These are phyloP conservation scores for Teunomyces gatunensis DNA, from an alignment of 805 yeast genomes.

Conservation along the genomic window DNA sequence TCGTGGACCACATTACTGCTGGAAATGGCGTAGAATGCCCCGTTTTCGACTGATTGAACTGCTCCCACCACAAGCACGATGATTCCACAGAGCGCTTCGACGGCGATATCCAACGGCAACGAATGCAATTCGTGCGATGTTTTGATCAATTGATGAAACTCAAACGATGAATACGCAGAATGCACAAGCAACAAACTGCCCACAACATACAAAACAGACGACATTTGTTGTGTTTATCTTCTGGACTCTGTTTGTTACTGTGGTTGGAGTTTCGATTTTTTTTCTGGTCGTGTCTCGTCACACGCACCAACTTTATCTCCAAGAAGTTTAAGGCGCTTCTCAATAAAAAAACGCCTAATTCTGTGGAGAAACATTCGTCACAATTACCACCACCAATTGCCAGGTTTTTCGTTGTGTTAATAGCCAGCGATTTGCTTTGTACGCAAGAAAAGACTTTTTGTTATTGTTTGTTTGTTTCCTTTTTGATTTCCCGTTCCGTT, in stretches of 20 bases:
- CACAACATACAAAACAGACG: constrained; percentile 7
- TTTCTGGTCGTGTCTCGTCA: background rate
- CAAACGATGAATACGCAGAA: constrained; percentile 55
- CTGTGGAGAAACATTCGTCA: too few species aligned
- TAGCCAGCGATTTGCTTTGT: too few species aligned
- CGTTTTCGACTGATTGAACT: constrained; percentile 26
- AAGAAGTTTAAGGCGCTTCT: too few species aligned
- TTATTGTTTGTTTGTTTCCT: background rate
- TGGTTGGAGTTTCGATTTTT: background rate
- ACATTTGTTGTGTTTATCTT: background rate
- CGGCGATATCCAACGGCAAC: constrained; percentile 44
- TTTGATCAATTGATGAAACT: constrained; percentile 42
- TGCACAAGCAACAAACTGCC: constrained; percentile 34
- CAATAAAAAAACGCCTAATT: too few species aligned
- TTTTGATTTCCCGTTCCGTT: background rate
- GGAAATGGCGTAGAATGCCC: constrained; percentile 7
- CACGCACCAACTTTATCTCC: too few species aligned
- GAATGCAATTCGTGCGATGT: constrained; percentile 8
- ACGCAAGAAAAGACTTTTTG: too few species aligned
- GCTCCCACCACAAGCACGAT: constrained; percentile 41
- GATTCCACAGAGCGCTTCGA: constrained; percentile 52
- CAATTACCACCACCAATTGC: background rate
- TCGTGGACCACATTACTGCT: constrained; percentile 7
- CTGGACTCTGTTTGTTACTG: background rate
- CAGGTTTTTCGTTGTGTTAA: background rate